Base-by-base conservation (phyloP, 176 grass and related monocot species). In the Phyllostachys edulis region DNA sequence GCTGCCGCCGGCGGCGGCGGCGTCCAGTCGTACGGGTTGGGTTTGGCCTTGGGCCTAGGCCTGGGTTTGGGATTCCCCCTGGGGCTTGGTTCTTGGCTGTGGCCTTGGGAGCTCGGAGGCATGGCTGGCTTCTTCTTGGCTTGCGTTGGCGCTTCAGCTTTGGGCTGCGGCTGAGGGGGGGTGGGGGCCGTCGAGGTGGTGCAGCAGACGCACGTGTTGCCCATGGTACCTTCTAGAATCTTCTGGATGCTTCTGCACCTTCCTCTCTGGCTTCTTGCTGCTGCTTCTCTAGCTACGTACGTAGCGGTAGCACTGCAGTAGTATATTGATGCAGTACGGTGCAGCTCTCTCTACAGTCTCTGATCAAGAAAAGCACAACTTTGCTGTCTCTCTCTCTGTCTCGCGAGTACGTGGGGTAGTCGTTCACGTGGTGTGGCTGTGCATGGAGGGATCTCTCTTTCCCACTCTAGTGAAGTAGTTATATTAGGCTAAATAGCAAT, bases 201-300 rank as follows among this genome's bases (percentile, higher is more conserved):
- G 87, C 85, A 84, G 75, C 91, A 86, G 72, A 67, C 9, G 63
- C 85, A 88, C 6, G 74, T 9, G 87, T 92, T 92, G 14, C 87
- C 90, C 90, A 92, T 92, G 54, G 79, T 14, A 49, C 76, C 60
- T 83, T 82, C 63, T 39, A 17, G 78, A 52, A 15, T 2, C 56
- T 64, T 61, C 80, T 39, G 52, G 78, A 44, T 15, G 62, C 3
- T 49, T 60, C 14, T 9, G 1, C 37, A 7, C 3, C 59, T 55
- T 7, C 9, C 70, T 40, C 82, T 13, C 29, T 52, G 1, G 6
- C 34, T 60, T 61, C 36, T 47, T 37, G 7, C 36, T 45, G 10
- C 50, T 37, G 4, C 18, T 42, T 4, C 2, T 5, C 50, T 21
- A 45, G 5, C 47, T 20, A 21, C 9, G 16, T 20, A 21, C 9